A percentile compares a stretch with the other conserved stretches of the same genome.
These are phyloP conservation scores for Obelidium mucronatum DNA, from an alignment of 192 early-diverging fungal species.

Conservation along the genomic window DNA sequence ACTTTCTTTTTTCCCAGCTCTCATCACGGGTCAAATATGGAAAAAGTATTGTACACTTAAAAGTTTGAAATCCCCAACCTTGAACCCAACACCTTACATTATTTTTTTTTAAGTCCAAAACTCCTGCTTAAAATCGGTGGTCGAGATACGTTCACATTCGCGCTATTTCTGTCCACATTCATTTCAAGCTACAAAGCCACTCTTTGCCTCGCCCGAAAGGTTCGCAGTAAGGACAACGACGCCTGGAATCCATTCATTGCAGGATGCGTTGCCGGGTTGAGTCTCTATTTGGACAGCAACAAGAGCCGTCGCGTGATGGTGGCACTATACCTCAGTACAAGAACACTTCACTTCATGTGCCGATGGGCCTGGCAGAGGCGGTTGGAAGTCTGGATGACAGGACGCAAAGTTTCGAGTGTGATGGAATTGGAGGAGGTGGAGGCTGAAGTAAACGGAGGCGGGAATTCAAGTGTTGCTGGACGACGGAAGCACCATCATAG, in stretches of 20 bases:
- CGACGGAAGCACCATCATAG: neutral
- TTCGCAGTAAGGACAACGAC: conserved; percentile 27
- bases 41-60: conserved; percentile 20
- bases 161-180: conserved; percentile 47
- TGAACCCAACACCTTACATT: neutral
- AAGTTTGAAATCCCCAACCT: neutral
- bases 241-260: conserved; percentile 46
- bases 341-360: conserved; percentile 46
- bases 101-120: conserved; percentile 31
- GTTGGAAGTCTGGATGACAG: conserved; percentile 9
- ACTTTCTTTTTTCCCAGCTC: conserved; percentile 33
- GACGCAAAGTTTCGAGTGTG: neutral
- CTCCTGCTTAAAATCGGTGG: conserved; percentile 48
- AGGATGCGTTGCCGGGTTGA: conserved; percentile 39
- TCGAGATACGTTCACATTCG: conserved; percentile 46
- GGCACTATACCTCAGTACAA: conserved; percentile 49
- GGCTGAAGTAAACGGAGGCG: conserved; percentile 15
- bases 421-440: conserved; percentile 36
- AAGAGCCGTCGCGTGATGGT: conserved; percentile 46
- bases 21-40: conserved; percentile 32
- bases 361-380: conserved; percentile 44
- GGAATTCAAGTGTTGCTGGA: no score
- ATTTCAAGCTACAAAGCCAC: conserved; percentile 47
- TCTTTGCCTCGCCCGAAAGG: conserved; percentile 34
- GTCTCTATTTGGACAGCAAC: conserved; percentile 45